These are phyloP conservation scores for Fusarium sp. DNA, from an alignment of 2,329 filamentous ascomycete genomes.

Conservation along the genomic window DNA sequence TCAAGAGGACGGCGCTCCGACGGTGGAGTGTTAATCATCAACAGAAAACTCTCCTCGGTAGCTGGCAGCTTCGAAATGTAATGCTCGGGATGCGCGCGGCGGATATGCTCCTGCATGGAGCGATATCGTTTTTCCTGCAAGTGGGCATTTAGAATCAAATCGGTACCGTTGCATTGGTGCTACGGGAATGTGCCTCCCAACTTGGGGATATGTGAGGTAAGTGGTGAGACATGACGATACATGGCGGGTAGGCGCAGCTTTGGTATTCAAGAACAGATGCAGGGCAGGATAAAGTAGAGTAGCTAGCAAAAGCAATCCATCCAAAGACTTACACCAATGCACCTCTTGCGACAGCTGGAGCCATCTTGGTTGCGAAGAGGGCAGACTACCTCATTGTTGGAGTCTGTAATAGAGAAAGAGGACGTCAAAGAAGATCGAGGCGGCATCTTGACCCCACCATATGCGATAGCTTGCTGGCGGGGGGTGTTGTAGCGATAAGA, in stretches of 20 bases:
- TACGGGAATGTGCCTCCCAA: conserved; percentile 24
- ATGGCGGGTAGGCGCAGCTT: conserved; percentile 29
- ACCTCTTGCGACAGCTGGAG: conserved; percentile 96
- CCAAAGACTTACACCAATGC: conserved; percentile 86
- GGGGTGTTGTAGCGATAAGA: conserved; percentile 41
- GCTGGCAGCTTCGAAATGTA: conserved; percentile 98
- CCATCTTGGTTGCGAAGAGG: conserved; percentile 96
- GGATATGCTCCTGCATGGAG: conserved; percentile 99
- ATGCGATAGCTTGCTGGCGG: conserved; percentile 49
- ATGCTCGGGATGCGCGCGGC: conserved; percentile 94
- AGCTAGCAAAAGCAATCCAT: conserved; percentile 16
- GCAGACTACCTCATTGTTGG: conserved; percentile 96
- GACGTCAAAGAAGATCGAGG: conserved; percentile 87
- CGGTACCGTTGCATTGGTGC: conserved; percentile 29
- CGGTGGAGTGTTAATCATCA: conserved; percentile 94
- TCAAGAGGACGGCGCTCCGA: conserved; percentile 71
- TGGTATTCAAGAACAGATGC: conserved; percentile 22
- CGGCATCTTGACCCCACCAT: conserved; percentile 82
- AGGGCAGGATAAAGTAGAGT: conserved; percentile 19
- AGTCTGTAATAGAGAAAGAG: conserved; percentile 91
- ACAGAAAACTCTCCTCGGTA: conserved; percentile 95
- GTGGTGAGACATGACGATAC: conserved; percentile 46
- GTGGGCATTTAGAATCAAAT: conserved; percentile 43
- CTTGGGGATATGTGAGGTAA: conserved; percentile 28
- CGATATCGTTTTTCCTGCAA: conserved; percentile 91